Base-by-base conservation (phyloP, 2,329 filamentous ascomycete genomes). In the Cadophora gregata region DNA sequence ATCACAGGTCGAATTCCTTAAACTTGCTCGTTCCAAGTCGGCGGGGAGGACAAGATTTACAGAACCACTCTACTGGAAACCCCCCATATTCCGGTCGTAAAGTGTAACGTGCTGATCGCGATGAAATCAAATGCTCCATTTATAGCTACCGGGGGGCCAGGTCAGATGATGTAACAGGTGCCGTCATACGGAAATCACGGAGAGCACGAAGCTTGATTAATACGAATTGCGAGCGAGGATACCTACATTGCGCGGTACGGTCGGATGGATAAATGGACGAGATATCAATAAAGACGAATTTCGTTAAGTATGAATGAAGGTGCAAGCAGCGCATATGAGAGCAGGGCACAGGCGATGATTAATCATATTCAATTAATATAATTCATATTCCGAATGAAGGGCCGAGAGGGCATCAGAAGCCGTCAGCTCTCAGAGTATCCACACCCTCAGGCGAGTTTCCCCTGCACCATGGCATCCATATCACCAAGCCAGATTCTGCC, bases 211-310 rank as follows among this genome's bases (percentile, higher is more conserved):
- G 51, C 29, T 21, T 47, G n/a, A 47, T 47, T 62, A 29, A 62
- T 21, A 55, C 47, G 48, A 61, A 45, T 19, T 42, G 38, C 38
- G 51, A 33, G 42, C 33, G 25, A 38, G 42, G 31, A 21, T 9
- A 27, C 50, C 19, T 31, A 27, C 50, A 31, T 31, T n/a, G 38
- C 12, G 42, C 48, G 29, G 42, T 21, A 27, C 29, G 38, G 48
- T 47, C 7, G 12, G 51, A 53, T 36, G 21, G 56, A 50, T 33
- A 56, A 50, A 58, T 25, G 50, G 47, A 58, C 5, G 36, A 29
- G 12, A 42, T 27, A 21, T 53, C 61, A 63, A 55, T 38, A 33
- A 24, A 56, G 36, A 31, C 45, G 56, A 56, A 63, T 63, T 56
- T 56, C 55, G 31, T 55, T 24, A 60, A 53, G 63, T 25, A 47